These are phyloP conservation scores for Lepidium sativum DNA, from an alignment of 345 rosid species.

Conservation along the genomic window DNA sequence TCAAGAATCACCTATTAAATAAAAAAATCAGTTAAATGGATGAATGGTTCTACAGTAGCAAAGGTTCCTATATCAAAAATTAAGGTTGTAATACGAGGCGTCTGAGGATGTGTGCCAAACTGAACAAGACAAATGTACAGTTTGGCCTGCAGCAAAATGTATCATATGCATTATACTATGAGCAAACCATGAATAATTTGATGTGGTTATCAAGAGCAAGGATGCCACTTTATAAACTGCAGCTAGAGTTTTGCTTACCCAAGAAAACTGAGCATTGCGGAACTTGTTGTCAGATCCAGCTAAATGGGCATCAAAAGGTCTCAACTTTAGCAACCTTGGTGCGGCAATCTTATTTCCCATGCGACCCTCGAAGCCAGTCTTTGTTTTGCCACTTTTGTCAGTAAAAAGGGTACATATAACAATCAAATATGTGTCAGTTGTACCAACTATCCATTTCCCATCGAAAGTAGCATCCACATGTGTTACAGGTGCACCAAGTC, in stretches of 20 bases:
- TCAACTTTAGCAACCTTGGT: constrained; percentile 83
- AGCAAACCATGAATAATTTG: not conserved
- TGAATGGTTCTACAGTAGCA: not conserved
- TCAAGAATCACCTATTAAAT: not conserved
- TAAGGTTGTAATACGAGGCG: not conserved
- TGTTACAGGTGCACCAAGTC: constrained; percentile 91
- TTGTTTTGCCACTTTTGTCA: constrained; percentile 73
- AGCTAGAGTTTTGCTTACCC: constrained; percentile 50
- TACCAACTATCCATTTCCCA: constrained; percentile 98
- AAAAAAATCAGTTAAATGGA: not conserved
- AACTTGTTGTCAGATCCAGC: constrained; percentile 88
- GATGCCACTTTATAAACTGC: not conserved
- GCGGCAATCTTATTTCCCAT: constrained; percentile 98
- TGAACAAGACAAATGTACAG: not conserved
- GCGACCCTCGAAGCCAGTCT: constrained; percentile 93
- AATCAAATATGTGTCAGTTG: constrained; percentile 85
- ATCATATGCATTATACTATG: not conserved
- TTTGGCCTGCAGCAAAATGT: not conserved
- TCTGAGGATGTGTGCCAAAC: not conserved
- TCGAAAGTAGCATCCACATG: constrained; percentile 95
- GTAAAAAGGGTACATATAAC: constrained; percentile 84
- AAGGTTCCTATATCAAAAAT: not conserved
- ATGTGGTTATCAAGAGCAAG: not conserved
- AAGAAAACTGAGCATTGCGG: constrained; percentile 87
- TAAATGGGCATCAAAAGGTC: constrained; percentile 75